Evolutionary conservation across 495 filamentous ascomycete genomes (phyloP), one percentile per base, ranked within the genome.

Genomic region (Penicilliopsis zonata): DNA sequence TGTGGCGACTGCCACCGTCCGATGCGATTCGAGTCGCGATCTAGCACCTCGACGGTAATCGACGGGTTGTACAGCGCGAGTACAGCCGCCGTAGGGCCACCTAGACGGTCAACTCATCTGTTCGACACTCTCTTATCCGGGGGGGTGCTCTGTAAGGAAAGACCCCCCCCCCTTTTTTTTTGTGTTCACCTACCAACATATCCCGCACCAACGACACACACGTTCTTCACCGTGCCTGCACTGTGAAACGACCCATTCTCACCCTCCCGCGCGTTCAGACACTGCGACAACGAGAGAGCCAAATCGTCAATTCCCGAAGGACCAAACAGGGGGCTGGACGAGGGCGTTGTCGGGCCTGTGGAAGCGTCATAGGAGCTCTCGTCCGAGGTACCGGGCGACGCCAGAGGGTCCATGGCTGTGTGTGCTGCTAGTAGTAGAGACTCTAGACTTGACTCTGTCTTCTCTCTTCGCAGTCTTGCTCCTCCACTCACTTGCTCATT

Each of bases 31-130:
- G 61, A 61, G 47, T 82, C 75, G 30, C 73, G 54, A 46, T 87
- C 82, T 13, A 86, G 74, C 9, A 87, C 80, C 7, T 74, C 80
- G 13, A 87, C 76, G 8, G 50, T 50, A 27, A 86, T 59, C 18
- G 73, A 52, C 0, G 78, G 78, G 41, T 82, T 82, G 30, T 82
- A 70, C 39, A 70, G 67, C 10, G 82, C 82, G 23, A 85, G 76
- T 19, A 87, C 65, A 14, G 81, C 78, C 21, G 77, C 76, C 3
- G 82, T 84, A 18, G 82, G 82, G 2, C 80, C 82, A 33, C 82
- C 82, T 77, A 44, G 4, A 34, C 9, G 4, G 28, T 19, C 13
- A 28, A 23, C 15, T 26, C 29, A 31, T 7, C 18, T 31, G 8
- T 20, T 3, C 2, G 16, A 13, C 18, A 17, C 15, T 9, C 5